Evolutionary conservation across 306 rosid genomes (phyloP), one percentile per base, ranked within the genome.

Genomic region (Ammopiptanthus mongolicus): DNA sequence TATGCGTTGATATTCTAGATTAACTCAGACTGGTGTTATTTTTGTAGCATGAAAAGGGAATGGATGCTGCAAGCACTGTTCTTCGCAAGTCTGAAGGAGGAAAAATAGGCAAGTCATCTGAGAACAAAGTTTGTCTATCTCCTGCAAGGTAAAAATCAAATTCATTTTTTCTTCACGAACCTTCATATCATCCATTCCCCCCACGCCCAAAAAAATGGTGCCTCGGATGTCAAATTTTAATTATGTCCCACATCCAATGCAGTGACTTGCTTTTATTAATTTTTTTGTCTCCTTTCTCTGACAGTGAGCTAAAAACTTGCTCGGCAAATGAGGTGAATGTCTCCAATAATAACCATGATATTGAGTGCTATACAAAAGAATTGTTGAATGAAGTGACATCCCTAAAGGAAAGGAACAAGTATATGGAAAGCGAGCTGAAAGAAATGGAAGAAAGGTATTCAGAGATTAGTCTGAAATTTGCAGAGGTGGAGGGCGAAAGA

Each of bases 361-460:
- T 57, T 18, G 83, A 88, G 42, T 15, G 44, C 34, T 81, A 80
- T 17, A 19, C 61, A 60, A 74, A 80, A 13, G 90, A 85, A 61
- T 70, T 92, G 75, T 69, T 84, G 75, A 76, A 71, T 34, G 98
- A 96, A 86, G 83, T 96, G 73, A 83, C 87, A 18, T 65, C 25
- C 44, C 90, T 96, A 18, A 92, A 87, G 85, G 96, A 90, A 68
- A 92, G 72, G 84, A 96, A 90, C 84, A 57, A 67, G 51, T 52
- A 44, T 71, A 96, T 96, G 99, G 99, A 90, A 72, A 85, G 81
- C 10, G 99, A 95, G 56, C 87, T 96, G 66, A 92, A 90, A 78
- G 99, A 96, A 64, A 90, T 96, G 97, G 87, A 92, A 83, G 99
- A 91, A 65, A 96, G 99, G 92, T 96, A 96, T 82, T 96, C 98